These are phyloP conservation scores for Vitis riparia DNA, from an alignment of 164 flowering plant genomes.

Conservation along the genomic window DNA sequence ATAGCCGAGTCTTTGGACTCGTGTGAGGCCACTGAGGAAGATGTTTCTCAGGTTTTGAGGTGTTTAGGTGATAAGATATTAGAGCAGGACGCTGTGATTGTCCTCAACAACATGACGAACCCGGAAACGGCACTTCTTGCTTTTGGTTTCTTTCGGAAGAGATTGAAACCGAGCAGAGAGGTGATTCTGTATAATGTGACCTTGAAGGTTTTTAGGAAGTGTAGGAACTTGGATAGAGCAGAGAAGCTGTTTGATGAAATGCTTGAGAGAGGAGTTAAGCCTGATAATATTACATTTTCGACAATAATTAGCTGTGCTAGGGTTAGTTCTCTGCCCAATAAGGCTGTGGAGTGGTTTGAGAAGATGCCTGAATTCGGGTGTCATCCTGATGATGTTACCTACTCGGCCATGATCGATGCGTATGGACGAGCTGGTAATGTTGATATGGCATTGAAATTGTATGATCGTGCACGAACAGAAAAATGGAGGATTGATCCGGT, in stretches of 20 bases:
- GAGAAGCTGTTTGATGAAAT: conserved; percentile 72
- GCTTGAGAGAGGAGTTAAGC: conserved; percentile 64
- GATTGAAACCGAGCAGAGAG: conserved; percentile 30
- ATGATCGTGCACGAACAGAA: conserved; percentile 78
- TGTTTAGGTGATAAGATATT: conserved; percentile 42
- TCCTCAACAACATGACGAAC: conserved; percentile 70
- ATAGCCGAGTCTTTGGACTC: conserved; percentile 54
- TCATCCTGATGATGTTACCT: conserved; percentile 72
- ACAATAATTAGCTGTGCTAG: conserved; percentile 86
- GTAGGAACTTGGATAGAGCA: conserved; percentile 51
- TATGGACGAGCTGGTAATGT: conserved; percentile 80
- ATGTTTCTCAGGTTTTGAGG: conserved; percentile 36
- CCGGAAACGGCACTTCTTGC: conserved; percentile 52
- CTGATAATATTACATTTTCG: conserved; percentile 83
- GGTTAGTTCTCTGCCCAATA: conserved; percentile 51
- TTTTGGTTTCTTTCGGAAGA: conserved; percentile 47
- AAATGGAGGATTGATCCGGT: conserved; percentile 75
- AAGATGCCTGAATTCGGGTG: conserved; percentile 67
- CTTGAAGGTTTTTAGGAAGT: conserved; percentile 69
- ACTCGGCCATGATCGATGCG: conserved; percentile 82
- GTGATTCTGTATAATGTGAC: conserved; percentile 75
- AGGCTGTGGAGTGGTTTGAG: conserved; percentile 91
- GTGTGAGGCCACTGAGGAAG: conserved; percentile 44
- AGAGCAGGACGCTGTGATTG: conserved; percentile 71
- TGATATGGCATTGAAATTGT: conserved; percentile 76